phyloP scores from a whole-genome alignment of 257 asterid genomes.

The Mentha longifolia region DNA sequence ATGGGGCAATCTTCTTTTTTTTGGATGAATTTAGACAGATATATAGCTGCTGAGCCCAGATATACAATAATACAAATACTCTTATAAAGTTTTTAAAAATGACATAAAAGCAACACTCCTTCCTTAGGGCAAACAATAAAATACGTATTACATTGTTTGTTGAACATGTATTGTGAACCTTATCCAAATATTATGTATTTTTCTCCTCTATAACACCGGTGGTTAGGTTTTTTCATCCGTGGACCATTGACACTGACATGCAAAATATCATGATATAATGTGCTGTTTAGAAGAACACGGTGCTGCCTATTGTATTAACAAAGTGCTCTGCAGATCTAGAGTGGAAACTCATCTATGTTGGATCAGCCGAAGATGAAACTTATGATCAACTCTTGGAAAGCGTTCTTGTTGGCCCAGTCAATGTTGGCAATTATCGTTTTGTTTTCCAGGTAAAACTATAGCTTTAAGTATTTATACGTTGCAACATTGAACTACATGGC shows the following conservation, averaged over 20 bases:
- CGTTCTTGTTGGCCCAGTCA: slow-evolving; percentile 98
- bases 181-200: background rate
- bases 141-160: background rate
- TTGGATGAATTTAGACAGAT: background rate
- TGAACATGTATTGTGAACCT: background rate
- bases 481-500: background rate
- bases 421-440: slow-evolving; percentile 91
- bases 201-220: background rate
- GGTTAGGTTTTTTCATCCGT: slow-evolving; percentile 4
- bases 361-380: slow-evolving; percentile 98
- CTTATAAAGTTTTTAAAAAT: background rate
- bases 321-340: slow-evolving; percentile 74
- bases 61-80: background rate
- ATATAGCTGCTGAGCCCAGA: background rate
- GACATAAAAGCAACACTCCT: background rate
- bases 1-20: background rate
- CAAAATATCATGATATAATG: slow-evolving; percentile 10
- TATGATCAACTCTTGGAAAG: slow-evolving; percentile 96
- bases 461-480: background rate
- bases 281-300: background rate
- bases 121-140: background rate
- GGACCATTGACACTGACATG: background rate
- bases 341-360: slow-evolving; percentile 97
- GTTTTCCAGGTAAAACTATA: slow-evolving; percentile 69
- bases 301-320: slow-evolving; percentile 24